Conservation (phyloP, 2,329 filamentous ascomycete genomes). For the Aspergillus sp. region DNA sequence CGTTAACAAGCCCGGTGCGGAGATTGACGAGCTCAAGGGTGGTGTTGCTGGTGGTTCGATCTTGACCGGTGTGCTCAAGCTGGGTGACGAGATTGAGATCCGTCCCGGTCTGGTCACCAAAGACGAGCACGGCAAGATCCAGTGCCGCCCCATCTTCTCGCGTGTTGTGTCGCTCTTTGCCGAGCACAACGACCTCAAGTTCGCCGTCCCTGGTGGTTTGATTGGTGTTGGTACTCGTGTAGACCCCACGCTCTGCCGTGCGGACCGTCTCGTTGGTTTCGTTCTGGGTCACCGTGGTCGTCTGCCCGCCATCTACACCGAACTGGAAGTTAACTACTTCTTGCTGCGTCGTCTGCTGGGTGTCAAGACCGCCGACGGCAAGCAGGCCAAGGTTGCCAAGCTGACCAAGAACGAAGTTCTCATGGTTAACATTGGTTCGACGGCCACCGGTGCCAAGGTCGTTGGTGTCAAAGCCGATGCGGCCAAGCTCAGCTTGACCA, state of each 20-base stretch:
- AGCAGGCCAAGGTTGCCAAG: slow-evolving; percentile 99
- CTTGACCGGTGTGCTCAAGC: slow-evolving; percentile 90
- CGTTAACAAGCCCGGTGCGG: slow-evolving; percentile 98
- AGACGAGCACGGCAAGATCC: slow-evolving; percentile 85
- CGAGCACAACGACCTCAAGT: slow-evolving; percentile 97
- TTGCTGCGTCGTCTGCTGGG: slow-evolving; percentile 86
- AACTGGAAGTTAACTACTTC: slow-evolving; percentile 99
- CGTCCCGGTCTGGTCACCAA: slow-evolving; percentile 96
- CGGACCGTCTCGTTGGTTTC: slow-evolving; percentile 97
- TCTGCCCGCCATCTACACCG: slow-evolving; percentile 93
- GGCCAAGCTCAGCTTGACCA: slow-evolving; percentile 87
- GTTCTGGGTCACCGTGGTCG: slow-evolving; percentile 90
- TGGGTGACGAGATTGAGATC: slow-evolving; percentile 97
- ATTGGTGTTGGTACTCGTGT: slow-evolving; percentile 98
- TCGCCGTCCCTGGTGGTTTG: slow-evolving; percentile 92
- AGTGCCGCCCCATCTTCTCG: slow-evolving; percentile 96
- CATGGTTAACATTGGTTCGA: slow-evolving; percentile 99
- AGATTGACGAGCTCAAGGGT: slow-evolving; percentile 97
- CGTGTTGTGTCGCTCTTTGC: slow-evolving; percentile 92
- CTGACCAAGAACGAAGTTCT: slow-evolving; percentile 97
- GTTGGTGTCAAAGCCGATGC: slow-evolving; percentile 96
- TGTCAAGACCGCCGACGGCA: slow-evolving; percentile 96
- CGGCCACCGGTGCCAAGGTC: slow-evolving; percentile 94
- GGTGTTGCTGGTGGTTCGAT: slow-evolving; percentile 97
- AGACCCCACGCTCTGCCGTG: slow-evolving; percentile 95